Percentiles rank a stretch among this genome's conserved stretches.
Conservation (phyloP, 2,329 filamentous ascomycete species). For the Penicillium frequentans region DNA sequence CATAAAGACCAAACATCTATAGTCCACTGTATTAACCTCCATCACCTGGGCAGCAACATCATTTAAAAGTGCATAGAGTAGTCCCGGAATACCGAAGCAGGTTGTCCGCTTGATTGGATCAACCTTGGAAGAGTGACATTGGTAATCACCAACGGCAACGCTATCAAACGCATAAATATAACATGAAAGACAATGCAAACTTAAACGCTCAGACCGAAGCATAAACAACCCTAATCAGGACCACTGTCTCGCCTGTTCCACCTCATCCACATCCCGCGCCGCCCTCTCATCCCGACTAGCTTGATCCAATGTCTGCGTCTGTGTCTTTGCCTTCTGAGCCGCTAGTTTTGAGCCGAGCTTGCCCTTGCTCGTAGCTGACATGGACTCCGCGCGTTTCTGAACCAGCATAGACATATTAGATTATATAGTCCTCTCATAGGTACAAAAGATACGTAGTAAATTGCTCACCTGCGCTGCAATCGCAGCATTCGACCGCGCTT, state of each 20-base stretch:
- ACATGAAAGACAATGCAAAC: not conserved
- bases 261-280: constrained; percentile 67
- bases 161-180: not conserved
- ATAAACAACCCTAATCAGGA: not conserved
- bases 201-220: not conserved
- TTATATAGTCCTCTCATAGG: not conserved
- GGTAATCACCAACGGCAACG: not conserved
- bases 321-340: constrained; percentile 73
- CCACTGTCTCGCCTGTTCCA: constrained; percentile 57
- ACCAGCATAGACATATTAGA: not conserved
- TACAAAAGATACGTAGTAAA: not conserved
- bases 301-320: constrained; percentile 65
- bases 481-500: constrained; percentile 72
- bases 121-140: not conserved
- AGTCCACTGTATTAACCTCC: not conserved
- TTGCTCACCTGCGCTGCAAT: constrained; percentile 76
- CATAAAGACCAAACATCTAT: not conserved
- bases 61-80: not conserved
- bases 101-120: not conserved
- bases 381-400: constrained; percentile 65
- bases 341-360: constrained; percentile 71
- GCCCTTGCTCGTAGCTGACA: constrained; percentile 53
- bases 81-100: not conserved
- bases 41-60: not conserved
- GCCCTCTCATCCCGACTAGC: constrained; percentile 66